Evolutionary conservation across 2,329 filamentous ascomycete genomes (phyloP).

Genomic region (Zymoseptoria pseudotritici): DNA sequence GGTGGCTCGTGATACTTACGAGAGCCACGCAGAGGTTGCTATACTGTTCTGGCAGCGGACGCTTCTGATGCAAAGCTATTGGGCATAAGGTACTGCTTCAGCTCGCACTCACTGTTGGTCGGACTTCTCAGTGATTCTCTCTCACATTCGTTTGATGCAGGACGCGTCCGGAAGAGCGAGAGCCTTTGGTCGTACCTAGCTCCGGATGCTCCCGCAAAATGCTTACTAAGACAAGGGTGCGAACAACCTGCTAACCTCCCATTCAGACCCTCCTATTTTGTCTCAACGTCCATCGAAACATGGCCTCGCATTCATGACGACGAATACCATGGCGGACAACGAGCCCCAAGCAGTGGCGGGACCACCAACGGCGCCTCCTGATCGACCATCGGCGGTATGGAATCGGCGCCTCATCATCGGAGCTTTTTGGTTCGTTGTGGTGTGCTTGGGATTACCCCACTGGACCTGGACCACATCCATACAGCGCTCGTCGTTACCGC

Average conservation of each 20-base stretch:
- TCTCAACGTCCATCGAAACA: constrained; percentile 4
- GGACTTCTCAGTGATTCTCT: no score
- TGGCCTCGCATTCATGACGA: constrained; percentile 2
- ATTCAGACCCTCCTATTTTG: not conserved
- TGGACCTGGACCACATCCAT: constrained; percentile 96
- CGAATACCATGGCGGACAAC: not conserved
- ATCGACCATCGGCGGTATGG: constrained; percentile 61
- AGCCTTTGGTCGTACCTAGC: not conserved
- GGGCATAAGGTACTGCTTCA: no score
- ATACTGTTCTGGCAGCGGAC: not conserved
- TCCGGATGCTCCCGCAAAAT: not conserved
- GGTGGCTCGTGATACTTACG: not conserved
- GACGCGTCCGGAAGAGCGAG: not conserved
- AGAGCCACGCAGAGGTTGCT: not conserved
- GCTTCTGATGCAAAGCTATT: not conserved
- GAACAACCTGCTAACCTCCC: not conserved
- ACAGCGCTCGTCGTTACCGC: constrained; percentile 73
- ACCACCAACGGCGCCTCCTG: constrained; percentile 50
- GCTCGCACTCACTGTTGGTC: not conserved
- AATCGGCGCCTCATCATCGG: constrained; percentile 68
- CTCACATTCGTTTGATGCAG: not conserved
- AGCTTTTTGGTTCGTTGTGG: constrained; percentile 84
- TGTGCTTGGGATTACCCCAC: constrained; percentile 78
- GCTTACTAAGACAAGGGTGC: not conserved
- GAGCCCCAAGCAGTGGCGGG: not conserved